Conservation (phyloP, 192 early-diverging fungal species). For the Podila verticillata region DNA sequence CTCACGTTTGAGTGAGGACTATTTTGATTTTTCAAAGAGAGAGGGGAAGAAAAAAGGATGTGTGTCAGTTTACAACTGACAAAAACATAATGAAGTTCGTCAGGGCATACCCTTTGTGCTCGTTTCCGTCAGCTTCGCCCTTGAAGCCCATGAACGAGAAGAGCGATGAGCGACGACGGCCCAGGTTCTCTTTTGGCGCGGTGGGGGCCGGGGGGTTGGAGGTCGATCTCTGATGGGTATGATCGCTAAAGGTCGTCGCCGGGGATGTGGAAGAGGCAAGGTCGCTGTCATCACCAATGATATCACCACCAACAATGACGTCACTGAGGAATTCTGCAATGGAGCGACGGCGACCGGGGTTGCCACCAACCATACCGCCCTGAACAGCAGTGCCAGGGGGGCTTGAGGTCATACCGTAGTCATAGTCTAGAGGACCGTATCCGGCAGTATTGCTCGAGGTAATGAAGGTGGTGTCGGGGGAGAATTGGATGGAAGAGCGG, state of each 20-base stretch:
- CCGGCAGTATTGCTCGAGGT: not conserved
- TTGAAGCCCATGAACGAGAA: slow-evolving; percentile 6
- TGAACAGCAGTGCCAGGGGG: not conserved
- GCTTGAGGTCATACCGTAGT: slow-evolving; percentile 5
- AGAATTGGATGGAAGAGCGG: not conserved
- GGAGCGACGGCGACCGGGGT: not conserved
- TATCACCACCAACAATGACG: no score
- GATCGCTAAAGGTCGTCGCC: not conserved
- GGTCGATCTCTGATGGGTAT: not conserved
- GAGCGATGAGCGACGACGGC: slow-evolving; percentile 18
- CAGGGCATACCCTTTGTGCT: slow-evolving; percentile 19
- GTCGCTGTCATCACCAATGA: not conserved
- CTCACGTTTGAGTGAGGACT: slow-evolving; percentile 22
- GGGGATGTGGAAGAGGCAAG: no score
- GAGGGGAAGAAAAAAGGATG: not conserved
- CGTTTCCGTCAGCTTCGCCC: slow-evolving; percentile 2
- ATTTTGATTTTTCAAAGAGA: not conserved
- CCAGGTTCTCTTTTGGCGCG: not conserved
- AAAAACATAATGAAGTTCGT: not conserved
- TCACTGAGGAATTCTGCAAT: not conserved
- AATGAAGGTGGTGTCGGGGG: no score
- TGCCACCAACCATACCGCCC: not conserved
- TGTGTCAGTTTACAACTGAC: not conserved
- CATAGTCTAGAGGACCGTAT: slow-evolving; percentile 15
- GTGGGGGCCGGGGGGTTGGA: not conserved